Evolutionary conservation across 2,329 filamentous ascomycete genomes (phyloP).

Genomic region (Arthroderma sp.): DNA sequence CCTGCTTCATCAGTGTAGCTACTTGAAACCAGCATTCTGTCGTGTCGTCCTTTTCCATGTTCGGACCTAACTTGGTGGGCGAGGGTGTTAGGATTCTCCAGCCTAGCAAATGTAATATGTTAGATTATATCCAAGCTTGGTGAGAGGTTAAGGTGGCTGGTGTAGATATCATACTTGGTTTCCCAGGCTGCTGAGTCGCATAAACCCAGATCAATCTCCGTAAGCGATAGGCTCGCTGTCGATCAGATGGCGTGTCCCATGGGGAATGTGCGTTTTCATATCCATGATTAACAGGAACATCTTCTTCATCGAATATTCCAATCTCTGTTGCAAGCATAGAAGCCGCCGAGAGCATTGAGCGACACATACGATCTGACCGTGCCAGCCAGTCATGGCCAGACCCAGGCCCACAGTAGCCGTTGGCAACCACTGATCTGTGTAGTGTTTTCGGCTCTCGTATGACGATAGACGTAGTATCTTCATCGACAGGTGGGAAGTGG

Average conservation of each 20-base stretch:
- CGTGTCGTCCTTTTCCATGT: constrained; percentile 5
- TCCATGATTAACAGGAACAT: background rate
- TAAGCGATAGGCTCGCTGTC: constrained; percentile 6
- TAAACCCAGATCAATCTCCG: constrained; percentile 10
- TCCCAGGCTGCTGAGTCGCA: constrained; percentile 8
- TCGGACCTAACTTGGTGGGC: background rate
- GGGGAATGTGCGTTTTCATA: background rate
- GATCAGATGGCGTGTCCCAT: background rate
- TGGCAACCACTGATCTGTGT: background rate
- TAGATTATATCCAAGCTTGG: background rate
- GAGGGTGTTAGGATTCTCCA: background rate
- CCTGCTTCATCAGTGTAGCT: constrained; percentile 69
- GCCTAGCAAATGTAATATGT: background rate
- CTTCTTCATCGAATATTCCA: constrained; percentile 7
- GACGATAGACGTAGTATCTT: constrained; percentile 28
- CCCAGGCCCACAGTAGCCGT: constrained; percentile 1
- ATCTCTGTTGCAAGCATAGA: constrained; percentile 8
- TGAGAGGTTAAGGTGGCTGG: background rate
- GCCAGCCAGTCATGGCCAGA: constrained; percentile 9
- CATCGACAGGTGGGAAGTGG: constrained; percentile 60
- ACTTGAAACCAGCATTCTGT: constrained; percentile 71
- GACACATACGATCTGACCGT: constrained; percentile 9
- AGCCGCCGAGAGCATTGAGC: constrained; percentile 10
- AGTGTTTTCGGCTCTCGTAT: constrained; percentile 6
- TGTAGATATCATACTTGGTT: constrained; percentile 3